Evolutionary conservation across 306 rosid genomes (phyloP).

Genomic region (Sesbania bispinosa): DNA sequence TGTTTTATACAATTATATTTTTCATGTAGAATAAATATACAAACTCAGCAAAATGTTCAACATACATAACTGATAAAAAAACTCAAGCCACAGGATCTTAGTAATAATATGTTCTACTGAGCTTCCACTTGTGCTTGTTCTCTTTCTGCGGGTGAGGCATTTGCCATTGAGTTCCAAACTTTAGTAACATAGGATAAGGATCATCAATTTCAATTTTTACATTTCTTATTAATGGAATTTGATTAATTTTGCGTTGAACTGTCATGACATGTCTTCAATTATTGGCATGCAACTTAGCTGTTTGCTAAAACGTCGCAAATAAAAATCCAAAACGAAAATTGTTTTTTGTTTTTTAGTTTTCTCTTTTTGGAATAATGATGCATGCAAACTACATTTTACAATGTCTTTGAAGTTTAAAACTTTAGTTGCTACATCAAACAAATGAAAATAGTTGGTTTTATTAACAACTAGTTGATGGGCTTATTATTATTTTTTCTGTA

Average conservation of each 20-base stretch:
- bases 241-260: not conserved
- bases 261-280: not conserved
- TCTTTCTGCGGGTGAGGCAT: not conserved
- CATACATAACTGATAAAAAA: too few species aligned
- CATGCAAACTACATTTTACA: not conserved
- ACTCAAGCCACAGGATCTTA: too few species aligned
- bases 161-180: not conserved
- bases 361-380: not conserved
- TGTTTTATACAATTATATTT: too few species aligned
- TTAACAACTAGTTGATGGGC: not conserved
- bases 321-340: not conserved
- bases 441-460: not conserved
- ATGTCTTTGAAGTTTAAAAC: not conserved
- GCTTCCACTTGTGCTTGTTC: too few species aligned
- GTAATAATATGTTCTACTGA: too few species aligned
- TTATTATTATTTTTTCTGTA: not conserved
- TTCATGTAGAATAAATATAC: too few species aligned
- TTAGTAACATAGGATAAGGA: not conserved
- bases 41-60: too few species aligned
- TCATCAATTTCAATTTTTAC: not conserved
- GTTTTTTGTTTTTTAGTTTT: not conserved
- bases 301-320: constrained; percentile 25
- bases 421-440: not conserved
- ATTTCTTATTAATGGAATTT: not conserved
- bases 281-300: constrained; percentile 17